Evolutionary conservation across 306 rosid genomes (phyloP).

Genomic region (Ormosia emarginata): DNA sequence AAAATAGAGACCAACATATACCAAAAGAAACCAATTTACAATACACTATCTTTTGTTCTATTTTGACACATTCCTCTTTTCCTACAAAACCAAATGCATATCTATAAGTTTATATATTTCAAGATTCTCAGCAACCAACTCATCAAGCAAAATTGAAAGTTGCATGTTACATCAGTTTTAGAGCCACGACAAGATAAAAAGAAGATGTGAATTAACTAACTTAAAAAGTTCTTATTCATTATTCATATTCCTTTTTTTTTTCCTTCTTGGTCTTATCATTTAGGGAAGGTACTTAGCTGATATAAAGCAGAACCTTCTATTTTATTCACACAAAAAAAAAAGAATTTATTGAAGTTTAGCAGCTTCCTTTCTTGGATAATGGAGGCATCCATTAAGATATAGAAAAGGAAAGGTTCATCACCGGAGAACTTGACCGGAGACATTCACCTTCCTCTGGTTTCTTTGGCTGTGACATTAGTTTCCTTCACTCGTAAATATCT

Average conservation of each 20-base stretch:
- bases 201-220: neutral
- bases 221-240: neutral
- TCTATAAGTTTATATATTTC: neutral
- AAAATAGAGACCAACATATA: neutral
- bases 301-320: neutral
- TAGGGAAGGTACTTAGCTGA: neutral
- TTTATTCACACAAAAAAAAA: neutral
- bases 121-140: slow-evolving; percentile 21
- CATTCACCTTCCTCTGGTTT: neutral
- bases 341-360: neutral
- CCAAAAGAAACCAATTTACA: neutral
- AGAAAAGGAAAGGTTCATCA: slow-evolving; percentile 8
- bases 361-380: neutral
- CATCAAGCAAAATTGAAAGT: neutral
- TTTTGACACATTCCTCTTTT: neutral
- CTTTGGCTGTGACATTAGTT: neutral
- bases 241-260: neutral
- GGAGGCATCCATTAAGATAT: slow-evolving; percentile 17
- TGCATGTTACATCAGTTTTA: neutral
- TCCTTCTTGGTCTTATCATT: no score
- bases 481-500: neutral
- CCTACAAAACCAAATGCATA: slow-evolving; percentile 21
- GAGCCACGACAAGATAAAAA: neutral
- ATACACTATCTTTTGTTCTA: neutral
- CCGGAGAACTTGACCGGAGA: neutral